Evolutionary conservation across 495 filamentous ascomycete genomes (phyloP).

Genomic region (Tetracladium marchalianum): DNA sequence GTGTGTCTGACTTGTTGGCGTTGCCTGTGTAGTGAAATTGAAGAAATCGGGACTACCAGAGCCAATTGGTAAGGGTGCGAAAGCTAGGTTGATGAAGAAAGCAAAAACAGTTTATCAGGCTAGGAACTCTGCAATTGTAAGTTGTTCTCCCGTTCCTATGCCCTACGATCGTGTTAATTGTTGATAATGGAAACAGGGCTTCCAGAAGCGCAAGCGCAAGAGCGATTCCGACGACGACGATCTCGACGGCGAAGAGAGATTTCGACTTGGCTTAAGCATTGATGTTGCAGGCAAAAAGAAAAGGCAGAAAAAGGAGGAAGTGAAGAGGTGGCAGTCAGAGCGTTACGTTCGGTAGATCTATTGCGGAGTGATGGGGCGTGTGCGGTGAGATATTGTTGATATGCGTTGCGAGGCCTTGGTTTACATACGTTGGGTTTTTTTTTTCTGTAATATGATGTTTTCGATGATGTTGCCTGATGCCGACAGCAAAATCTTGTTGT

Average conservation of each 20-base stretch:
- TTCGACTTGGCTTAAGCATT: slow-evolving; percentile 3
- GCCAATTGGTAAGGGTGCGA: slow-evolving; percentile 2
- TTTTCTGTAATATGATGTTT: too few relatives aligned
- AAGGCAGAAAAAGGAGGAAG: too few relatives aligned
- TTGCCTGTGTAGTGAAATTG: not conserved
- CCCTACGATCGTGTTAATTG: not conserved
- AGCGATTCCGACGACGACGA: not conserved
- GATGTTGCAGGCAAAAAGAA: too few relatives aligned
- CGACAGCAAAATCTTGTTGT: too few relatives aligned
- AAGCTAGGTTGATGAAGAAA: not conserved
- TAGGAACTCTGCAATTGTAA: not conserved
- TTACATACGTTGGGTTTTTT: too few relatives aligned
- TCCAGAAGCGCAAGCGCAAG: not conserved
- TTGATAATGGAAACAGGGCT: not conserved
- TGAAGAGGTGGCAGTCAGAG: too few relatives aligned
- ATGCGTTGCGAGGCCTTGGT: too few relatives aligned
- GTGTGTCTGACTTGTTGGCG: not conserved
- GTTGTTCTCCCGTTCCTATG: not conserved
- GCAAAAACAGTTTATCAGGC: not conserved
- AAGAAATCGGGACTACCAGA: slow-evolving; percentile 1
- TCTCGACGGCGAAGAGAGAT: slow-evolving; percentile 15
- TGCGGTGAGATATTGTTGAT: too few relatives aligned
- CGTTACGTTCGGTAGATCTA: too few relatives aligned
- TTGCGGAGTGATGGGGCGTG: too few relatives aligned
- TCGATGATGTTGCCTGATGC: too few relatives aligned